phyloP scores from a whole-genome alignment of 2,329 filamentous ascomycete species.

The Pseudophaeomoniella oleicola region DNA sequence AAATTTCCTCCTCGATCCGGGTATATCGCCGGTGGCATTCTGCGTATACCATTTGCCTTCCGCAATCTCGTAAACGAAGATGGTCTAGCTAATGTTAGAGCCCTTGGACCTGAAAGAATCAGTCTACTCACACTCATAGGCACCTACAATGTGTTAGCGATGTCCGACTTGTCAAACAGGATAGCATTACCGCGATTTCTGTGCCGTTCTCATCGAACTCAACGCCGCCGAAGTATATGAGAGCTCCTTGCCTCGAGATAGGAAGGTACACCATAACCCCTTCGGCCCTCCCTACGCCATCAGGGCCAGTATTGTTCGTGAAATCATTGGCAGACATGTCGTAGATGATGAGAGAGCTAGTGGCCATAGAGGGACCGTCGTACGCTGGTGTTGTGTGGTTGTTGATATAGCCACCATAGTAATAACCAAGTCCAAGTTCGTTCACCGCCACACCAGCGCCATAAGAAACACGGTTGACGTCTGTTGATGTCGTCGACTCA shows the following conservation, averaged over 20 bases:
- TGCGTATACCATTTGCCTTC: constrained; percentile 6
- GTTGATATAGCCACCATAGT: constrained; percentile 49
- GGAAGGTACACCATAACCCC: constrained; percentile 47
- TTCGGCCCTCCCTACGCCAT: constrained; percentile 40
- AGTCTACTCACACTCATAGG: neutral
- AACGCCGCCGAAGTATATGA: constrained; percentile 49
- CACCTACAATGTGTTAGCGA: neutral
- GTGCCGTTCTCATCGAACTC: constrained; percentile 35
- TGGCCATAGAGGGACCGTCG: constrained; percentile 33
- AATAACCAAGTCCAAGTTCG: constrained; percentile 41
- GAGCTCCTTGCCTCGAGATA: constrained; percentile 42
- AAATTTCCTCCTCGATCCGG: constrained; percentile 5
- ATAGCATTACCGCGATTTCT: constrained; percentile 25
- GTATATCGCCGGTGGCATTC: constrained; percentile 6
- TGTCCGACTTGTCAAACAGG: neutral
- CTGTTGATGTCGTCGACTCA: constrained; percentile 21
- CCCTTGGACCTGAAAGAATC: neutral
- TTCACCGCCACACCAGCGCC: constrained; percentile 43
- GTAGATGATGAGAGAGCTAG: constrained; percentile 40
- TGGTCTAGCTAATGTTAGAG: neutral
- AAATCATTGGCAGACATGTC: constrained; percentile 38
- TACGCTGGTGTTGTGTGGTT: constrained; percentile 38
- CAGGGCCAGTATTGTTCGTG: constrained; percentile 40
- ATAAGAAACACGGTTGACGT: constrained; percentile 36
- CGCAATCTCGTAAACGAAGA: constrained; percentile 3